Conservation (phyloP, 129 eudicot genomes). For the Lonicera japonica region DNA sequence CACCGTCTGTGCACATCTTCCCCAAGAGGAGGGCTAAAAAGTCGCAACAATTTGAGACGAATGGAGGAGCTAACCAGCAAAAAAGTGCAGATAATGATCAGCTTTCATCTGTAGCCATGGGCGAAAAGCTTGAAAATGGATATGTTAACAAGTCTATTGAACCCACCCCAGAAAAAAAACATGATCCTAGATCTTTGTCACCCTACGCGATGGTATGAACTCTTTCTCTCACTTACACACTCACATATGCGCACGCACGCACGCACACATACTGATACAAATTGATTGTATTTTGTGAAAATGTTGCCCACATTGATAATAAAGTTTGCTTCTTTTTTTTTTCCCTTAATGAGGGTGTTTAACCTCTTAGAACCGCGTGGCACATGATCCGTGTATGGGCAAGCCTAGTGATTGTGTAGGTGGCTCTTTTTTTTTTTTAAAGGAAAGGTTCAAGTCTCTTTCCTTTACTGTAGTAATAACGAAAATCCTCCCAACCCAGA, state of each 20-base stretch:
- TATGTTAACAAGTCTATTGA: conserved; percentile 23
- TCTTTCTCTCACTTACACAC: conserved; percentile 8
- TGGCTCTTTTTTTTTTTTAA: too few species aligned
- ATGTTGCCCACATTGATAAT: too few species aligned
- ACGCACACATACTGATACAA: background rate
- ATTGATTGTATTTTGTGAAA: background rate
- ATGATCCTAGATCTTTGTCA: conserved; percentile 38
- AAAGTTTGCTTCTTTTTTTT: too few species aligned
- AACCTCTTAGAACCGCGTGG: too few species aligned
- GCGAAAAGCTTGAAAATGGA: conserved; percentile 36
- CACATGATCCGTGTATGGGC: too few species aligned
- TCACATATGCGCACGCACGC: background rate
- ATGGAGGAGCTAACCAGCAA: conserved; percentile 37
- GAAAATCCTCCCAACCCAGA: too few species aligned
- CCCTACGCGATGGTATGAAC: conserved; percentile 61
- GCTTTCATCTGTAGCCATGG: conserved; percentile 20
- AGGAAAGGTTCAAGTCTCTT: too few species aligned
- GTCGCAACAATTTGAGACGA: conserved; percentile 25
- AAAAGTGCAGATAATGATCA: conserved; percentile 23
- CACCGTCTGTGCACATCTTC: conserved; percentile 69
- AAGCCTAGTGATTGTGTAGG: too few species aligned
- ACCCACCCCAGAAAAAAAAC: conserved; percentile 19
- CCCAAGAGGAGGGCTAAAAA: conserved; percentile 39
- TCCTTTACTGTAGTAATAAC: too few species aligned
- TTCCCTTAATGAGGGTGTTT: too few species aligned